Evolutionary conservation across 139 green algal species (phyloP), one percentile per base, ranked within the genome.

Genomic region (Auxenochlorella pyrenoidosa): DNA sequence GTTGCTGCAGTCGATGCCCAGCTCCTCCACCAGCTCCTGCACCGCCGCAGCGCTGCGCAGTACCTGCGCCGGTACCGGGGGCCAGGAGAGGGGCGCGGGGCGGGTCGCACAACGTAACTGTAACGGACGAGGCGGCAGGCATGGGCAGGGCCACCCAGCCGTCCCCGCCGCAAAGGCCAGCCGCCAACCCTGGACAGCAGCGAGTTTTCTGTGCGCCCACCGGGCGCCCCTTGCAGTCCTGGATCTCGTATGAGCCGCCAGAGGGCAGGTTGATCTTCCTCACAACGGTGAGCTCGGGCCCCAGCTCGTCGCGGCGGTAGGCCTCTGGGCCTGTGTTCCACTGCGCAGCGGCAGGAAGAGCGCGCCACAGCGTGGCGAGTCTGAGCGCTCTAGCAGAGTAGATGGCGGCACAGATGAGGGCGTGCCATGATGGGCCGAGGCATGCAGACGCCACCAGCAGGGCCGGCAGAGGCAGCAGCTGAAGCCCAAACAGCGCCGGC

Each of bases 251-350:
- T 28, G 26, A 30, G 19, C 51, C 75, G 18, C 60, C 83, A 13
- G 21, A 32, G 1, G 59, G n/a, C 26, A 15, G 8, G 32, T 54
- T 87, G 60, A 95, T 92, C 66, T 75, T 75, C 28, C 93, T 88
- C 86, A 96, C 92, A 2, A 97, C 70, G 5, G 87, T 95, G 72
- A 97, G 94, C 43, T 58, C 58, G 15, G 90, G 44, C 1, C 94
- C 94, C 75, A 92, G 95, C 32, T 65, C 28, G 5, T 83, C 86
- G n/a, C 89, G 92, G 72, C 88, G 80, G 88, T 93, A 97, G 1
- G 92, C 93, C 51, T 97, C 94, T 0, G 87, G 65, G 0, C 92
- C 94, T 3, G 85, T 75, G 47, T 97, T 97, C 85, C 90, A 96
- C 51, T 85, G 79, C 59, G 34, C 0, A 18, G 8, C 65, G n/a